Evolutionary conservation across 805 yeast species (phyloP), one percentile per base, ranked within the genome.

Genomic region (Kuraishia ogatae): DNA sequence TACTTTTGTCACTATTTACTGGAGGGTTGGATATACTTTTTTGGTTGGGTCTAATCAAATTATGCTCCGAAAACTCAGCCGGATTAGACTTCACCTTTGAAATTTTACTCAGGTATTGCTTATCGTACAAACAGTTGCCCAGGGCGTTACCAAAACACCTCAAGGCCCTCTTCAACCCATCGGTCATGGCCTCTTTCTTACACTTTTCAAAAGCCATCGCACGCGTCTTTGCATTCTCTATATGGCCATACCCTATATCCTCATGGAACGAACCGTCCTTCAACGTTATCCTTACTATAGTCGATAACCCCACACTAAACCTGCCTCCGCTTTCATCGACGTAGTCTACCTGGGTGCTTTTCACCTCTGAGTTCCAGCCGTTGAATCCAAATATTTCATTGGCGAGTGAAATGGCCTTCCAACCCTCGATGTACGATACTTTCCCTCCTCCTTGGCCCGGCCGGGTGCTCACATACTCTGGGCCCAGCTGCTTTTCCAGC

Each of bases 111-210:
- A 86, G 66, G 56, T 83, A 85, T 53, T 81, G 82, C 61, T 84
- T 84, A 65, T 88, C 96, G 62, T 88, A 88, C n/a, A 88, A 76
- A 68, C 96, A 88, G 62, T 88, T 88, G 0, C 96, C 96, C 64
- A 88, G 69, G 0, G 88, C 84, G 60, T 85, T 81, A 46, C 96
- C 96, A 64, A 90, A 89, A 59, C 86, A 84, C 58, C 96, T 73
- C 54, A 92, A 72, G 15, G 93, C 85, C 52, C 94, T 74, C 68
- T 90, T 91, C 56, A 87, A 69, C 0, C 88, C 97, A 66, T 88
- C 92, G 0, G 92, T 87, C n/a, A 85, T 79, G 0, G 96, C 94
- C 62, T 87, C 94, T 62, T 89, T 88, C 66, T 83, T 84, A 55
- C 96, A 87, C 64, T 88, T 90, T 54, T 83, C 89, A 65, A 80